Conservation (phyloP, 148 eudicot species). For the Euryodendron excelsum region DNA sequence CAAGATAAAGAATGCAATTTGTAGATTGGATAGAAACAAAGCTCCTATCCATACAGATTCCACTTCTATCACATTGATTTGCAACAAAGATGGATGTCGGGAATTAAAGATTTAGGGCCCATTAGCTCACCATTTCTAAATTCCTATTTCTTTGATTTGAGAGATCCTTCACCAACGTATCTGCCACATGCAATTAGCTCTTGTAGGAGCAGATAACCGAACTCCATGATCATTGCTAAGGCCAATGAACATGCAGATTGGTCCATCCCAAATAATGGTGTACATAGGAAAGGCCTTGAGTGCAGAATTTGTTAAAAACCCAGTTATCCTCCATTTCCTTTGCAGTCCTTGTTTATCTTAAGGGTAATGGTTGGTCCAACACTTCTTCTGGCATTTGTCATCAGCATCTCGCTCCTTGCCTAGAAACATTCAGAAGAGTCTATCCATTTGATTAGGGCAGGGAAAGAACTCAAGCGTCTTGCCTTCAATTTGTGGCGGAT, state of each 20-base stretch:
- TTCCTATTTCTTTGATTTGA: neutral
- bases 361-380: neutral
- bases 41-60: neutral
- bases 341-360: neutral
- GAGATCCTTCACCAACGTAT: neutral
- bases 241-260: neutral
- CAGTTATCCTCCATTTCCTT: neutral
- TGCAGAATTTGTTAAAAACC: neutral
- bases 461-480: neutral
- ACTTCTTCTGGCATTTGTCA: neutral
- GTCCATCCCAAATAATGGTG: neutral
- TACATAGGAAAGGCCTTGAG: neutral
- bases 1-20: neutral
- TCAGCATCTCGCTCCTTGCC: neutral
- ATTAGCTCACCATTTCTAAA: neutral
- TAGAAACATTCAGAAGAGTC: neutral
- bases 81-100: neutral
- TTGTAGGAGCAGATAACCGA: neutral
- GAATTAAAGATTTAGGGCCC: neutral
- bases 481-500: neutral
- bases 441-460: neutral
- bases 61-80: neutral
- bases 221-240: neutral
- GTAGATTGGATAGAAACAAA: neutral
- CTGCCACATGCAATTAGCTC: neutral